These are phyloP conservation scores for Trichothecium roseum DNA, from an alignment of 2,329 filamentous ascomycete genomes.

Conservation along the genomic window DNA sequence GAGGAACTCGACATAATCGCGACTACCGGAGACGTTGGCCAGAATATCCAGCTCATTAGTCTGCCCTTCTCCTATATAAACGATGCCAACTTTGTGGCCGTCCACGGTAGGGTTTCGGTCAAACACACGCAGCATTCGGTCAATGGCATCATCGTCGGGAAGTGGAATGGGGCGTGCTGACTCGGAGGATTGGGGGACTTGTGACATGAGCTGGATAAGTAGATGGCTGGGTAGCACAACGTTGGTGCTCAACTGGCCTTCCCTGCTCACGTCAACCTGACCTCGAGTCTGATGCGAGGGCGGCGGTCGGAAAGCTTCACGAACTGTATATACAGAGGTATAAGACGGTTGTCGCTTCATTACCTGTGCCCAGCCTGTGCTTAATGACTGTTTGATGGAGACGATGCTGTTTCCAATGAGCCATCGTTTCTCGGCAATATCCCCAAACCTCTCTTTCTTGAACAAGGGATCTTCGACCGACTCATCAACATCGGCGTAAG, in stretches of 20 bases:
- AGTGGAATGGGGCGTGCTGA: slow-evolving; percentile 63
- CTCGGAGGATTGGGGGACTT: slow-evolving; percentile 45
- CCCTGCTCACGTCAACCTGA: slow-evolving; percentile 35
- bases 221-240: slow-evolving; percentile 64
- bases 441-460: slow-evolving; percentile 51
- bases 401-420: slow-evolving; percentile 65
- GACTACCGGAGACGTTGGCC: slow-evolving; percentile 74
- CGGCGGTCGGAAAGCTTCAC: slow-evolving; percentile 47
- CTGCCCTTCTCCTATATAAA: slow-evolving; percentile 87
- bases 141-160: slow-evolving; percentile 57
- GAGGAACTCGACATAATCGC: slow-evolving; percentile 80
- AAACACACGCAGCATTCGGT: slow-evolving; percentile 68
- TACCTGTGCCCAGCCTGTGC: slow-evolving; percentile 58
- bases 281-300: slow-evolving; percentile 45
- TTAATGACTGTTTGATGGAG: slow-evolving; percentile 60
- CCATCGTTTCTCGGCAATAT: slow-evolving; percentile 59
- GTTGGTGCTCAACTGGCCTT: slow-evolving; percentile 42
- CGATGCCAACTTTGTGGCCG: slow-evolving; percentile 87
- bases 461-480: slow-evolving; percentile 58
- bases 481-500: slow-evolving; percentile 78
- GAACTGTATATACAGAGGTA: slow-evolving; percentile 47
- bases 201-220: slow-evolving; percentile 57
- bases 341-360: slow-evolving; percentile 64
- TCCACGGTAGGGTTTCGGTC: slow-evolving; percentile 86
- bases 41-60: slow-evolving; percentile 75